Base-by-base conservation (phyloP, 805 yeast species). In the Kuraishia molischiana region DNA sequence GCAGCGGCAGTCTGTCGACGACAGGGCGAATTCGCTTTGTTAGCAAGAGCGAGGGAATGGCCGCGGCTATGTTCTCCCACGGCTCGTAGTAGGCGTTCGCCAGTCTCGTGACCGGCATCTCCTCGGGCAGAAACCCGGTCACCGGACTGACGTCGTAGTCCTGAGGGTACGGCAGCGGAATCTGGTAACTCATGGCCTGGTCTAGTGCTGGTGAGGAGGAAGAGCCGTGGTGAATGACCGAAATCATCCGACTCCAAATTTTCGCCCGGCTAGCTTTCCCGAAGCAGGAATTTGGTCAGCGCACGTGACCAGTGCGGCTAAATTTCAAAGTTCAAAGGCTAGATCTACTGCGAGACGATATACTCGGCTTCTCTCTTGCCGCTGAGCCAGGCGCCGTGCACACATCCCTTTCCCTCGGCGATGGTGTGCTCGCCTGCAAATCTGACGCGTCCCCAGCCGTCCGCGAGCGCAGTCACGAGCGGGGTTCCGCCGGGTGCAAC, bases 41-140 rank as follows among this genome's bases (percentile, higher is more conserved):
- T 43, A 84, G 64, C 22, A 87, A 66, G 39, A 89, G 61, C 1
- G 90, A 74, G 3, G 95, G 95, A 30, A 90, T 65, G 35, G 75
- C 74, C 14, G 57, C 59, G 5, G 69, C 87, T 17, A 85, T 51
- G 13, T 53, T 50, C 52, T 89, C 97, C 97, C 97, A 89, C 4
- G 83, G 79, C 34, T 63, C 59, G 52, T 72, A 85, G 52, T 81
- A 85, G 3, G 58, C 61, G 34, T 72, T 71, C 1, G 86, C 76
- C 28, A 89, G 66, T 29, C 62, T 54, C 18, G 60, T 62, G 10
- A 83, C 60, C 0, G 97, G 96, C 19, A 71, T 56, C 35, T 65
- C 62, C 6, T 67, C 69, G 2, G 97, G 95, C 18, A 90, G 66
- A 51, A 89, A 89, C 22, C 97, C 97, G 0, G 85, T 72, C 20